These are phyloP conservation scores for Ambrosia artemisiifolia DNA, from an alignment of 129 eudicot species.

Conservation along the genomic window DNA sequence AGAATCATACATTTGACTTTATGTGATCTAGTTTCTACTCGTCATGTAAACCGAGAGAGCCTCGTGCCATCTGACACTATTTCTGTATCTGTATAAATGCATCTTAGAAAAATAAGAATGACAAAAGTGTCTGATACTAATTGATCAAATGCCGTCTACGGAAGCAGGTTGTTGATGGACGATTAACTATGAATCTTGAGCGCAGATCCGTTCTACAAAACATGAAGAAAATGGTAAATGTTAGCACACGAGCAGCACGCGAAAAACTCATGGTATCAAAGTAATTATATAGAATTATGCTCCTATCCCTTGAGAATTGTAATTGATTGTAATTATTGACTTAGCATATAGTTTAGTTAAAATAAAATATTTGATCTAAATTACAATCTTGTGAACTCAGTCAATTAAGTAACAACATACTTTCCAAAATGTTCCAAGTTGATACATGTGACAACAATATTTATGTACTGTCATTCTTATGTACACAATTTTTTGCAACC, in stretches of 20 bases:
- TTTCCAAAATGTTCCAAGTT: neutral
- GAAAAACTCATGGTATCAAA: neutral
- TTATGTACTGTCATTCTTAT: neutral
- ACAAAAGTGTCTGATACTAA: conserved; percentile 19
- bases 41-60: conserved; percentile 31
- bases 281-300: neutral
- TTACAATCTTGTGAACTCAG: neutral
- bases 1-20: conserved; percentile 36
- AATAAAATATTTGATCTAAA: too few relatives aligned
- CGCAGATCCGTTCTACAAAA: conserved; percentile 69
- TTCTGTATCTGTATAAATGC: conserved; percentile 34
- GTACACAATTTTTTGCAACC: neutral
- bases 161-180: conserved; percentile 12
- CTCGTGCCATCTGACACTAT: conserved; percentile 24
- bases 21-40: conserved; percentile 33
- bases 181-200: conserved; percentile 44
- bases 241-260: neutral
- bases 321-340: too few relatives aligned
- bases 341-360: neutral
- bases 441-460: too few relatives aligned
- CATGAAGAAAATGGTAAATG: conserved; percentile 14
- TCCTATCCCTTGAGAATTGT: neutral
- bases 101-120: conserved; percentile 18
- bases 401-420: neutral
- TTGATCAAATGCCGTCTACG: conserved; percentile 16